Base-by-base conservation (phyloP, 2,329 filamentous ascomycete genomes). In the Ilyonectria sp. region DNA sequence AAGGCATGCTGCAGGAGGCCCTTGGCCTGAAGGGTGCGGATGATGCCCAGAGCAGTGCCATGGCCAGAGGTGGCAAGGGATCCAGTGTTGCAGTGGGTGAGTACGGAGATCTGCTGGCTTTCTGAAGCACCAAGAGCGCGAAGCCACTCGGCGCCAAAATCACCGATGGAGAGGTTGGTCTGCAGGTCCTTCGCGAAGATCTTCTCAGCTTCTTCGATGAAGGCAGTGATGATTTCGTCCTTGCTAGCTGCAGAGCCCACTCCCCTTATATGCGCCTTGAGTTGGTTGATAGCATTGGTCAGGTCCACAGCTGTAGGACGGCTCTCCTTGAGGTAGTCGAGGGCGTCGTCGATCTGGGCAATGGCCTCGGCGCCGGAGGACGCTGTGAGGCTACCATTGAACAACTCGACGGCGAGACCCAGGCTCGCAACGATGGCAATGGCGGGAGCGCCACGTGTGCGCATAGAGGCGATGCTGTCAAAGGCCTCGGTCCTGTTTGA, bases 31-130 rank as follows among this genome's bases (percentile, higher is more conserved):
- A 99, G 86, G 5, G 93, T 94, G 64, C 96, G 93, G 74, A 99
- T 94, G 57, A 99, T 96, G 23, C 96, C 96, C 3, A 99, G 86
- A 0, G 96, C 96, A 11, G 96, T 99, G 58, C 96, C 96, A 78
- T 98, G 97, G n/a, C 96, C 96, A 17, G 96, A 97, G 1, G 96
- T 99, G 29, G 96, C 96, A 37, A 99, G 90, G 21, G 95, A 98
- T 31, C 96, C 96, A 23, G 96, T 99, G 81, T 99, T 99, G 86
- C 96, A 99, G 82, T 99, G 97, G 11, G 96, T 99, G 72, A 99
- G 83, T 49, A 99, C 92, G n/a, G 93, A 94, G 54, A 97, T 74
- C 62, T 79, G 72, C 78, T 85, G 76, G 71, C 86, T 79, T 70
- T 82, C 55, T 46, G 86, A 78, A 78, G 86, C 81, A 72, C 81